Evolutionary conservation across 2,329 filamentous ascomycete genomes (phyloP), one percentile per base, ranked within the genome.

Genomic region (Lachnum nothofagi): DNA sequence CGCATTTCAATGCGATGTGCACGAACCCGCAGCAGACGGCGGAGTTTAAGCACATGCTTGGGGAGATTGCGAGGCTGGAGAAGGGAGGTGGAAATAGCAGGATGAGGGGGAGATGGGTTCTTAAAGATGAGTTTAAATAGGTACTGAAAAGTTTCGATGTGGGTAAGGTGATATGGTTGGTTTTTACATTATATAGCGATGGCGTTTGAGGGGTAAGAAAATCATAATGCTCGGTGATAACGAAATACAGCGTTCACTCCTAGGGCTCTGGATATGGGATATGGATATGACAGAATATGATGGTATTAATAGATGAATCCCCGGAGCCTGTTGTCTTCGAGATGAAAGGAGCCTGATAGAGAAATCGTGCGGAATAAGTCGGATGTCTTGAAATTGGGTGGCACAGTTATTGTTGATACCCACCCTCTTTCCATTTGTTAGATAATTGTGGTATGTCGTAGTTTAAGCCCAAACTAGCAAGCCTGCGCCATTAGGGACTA

Each of bases 1-100:
- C 95, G 61, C 89, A 95, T 62, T 97, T 96, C 67, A 88, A 91
- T 67, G 80, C 80, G 12, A 86, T 83, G 61, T 95, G 89, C 63
- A 79, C 77, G 19, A 86, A 81, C 37, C 68, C 76, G 22, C 78
- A 80, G 53, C 79, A 87, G 52, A 85, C 83, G 44, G 79, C 81
- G 16, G 85, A 90, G 65, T 97, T 97, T 65, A 91, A 90, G 68
- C 76, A 79, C 60, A 89, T 89, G 59, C 70, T 97, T 46, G 83
- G 86, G 59, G 75, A 75, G 53, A 85, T 95, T 60, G 91, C 91
- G 1, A 78, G 73, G 46, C 68, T 95, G 65, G 76, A 80, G 64
- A 66, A 67, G 8, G 76, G 57, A 12, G 40, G 40, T 14, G 40
- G 40, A 17, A 60, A 58, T 46, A 52, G 49, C 39, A 53, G 61